Percentiles rank a stretch among this genome's conserved stretches.
phyloP scores from a whole-genome alignment of 1,284 basidiomycete genomes.

The Papiliotrema fonsecae region DNA sequence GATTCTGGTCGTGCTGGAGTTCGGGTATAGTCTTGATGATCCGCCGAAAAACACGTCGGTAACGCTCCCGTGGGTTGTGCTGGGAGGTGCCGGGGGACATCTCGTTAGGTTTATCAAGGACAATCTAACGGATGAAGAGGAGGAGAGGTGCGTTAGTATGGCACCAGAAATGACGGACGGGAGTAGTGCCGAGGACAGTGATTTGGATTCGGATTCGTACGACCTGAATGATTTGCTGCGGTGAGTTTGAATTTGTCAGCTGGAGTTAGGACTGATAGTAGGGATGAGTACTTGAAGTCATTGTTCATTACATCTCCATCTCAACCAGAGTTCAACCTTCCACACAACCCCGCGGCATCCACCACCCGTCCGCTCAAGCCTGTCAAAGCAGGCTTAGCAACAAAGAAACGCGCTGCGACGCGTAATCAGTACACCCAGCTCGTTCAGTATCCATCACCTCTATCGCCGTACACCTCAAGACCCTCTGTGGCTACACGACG shows the following conservation, averaged over 20 bases:
- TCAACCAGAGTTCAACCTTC: background rate
- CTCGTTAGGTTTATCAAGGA: conserved; percentile 11
- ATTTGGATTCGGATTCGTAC: conserved; percentile 23
- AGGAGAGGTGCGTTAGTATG: background rate
- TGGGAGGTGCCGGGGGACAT: conserved; percentile 12
- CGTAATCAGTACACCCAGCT: conserved; percentile 20
- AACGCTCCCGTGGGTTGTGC: conserved; percentile 21
- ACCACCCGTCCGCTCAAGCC: background rate
- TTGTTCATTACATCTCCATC: conserved; percentile 11
- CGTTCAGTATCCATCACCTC: conserved; percentile 5
- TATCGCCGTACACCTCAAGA: conserved; percentile 7
- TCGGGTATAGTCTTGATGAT: conserved; percentile 23
- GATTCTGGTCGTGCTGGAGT: conserved; percentile 24
- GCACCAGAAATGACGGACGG: conserved; percentile 29
- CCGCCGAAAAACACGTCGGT: conserved; percentile 19
- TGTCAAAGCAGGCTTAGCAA: background rate
- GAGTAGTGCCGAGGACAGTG: conserved; percentile 29
- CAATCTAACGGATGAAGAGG: conserved; percentile 2
- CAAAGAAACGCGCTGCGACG: conserved; percentile 13
- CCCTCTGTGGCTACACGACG: background rate
- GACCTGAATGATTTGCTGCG: conserved; percentile 14
- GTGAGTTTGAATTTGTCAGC: conserved; percentile 11
- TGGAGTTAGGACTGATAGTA: conserved; percentile 2
- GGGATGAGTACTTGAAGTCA: conserved; percentile 27
- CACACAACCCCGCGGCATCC: conserved; percentile 2